Conservation (phyloP, 2,329 filamentous ascomycete genomes). For the Chaetomium sp. region DNA sequence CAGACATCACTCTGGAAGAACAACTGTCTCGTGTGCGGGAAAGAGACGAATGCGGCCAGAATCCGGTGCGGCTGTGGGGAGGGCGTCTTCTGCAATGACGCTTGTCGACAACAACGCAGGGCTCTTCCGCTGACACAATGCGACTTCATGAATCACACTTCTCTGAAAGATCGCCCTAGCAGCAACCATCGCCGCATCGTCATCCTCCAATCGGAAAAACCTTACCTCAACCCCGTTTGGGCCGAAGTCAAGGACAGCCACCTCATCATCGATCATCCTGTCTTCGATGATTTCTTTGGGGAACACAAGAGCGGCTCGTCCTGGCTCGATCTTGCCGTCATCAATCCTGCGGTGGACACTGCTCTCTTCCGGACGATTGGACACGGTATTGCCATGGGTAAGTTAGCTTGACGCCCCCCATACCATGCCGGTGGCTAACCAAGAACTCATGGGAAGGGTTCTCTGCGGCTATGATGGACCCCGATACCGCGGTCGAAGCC, state of each 20-base stretch:
- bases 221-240: constrained; percentile 2
- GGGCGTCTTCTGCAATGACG: neutral
- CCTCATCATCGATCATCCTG: constrained; percentile 14
- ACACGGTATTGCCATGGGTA: constrained; percentile 17
- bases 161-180: constrained; percentile 10
- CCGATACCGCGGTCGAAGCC: neutral
- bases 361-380: constrained; percentile 5
- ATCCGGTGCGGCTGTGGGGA: constrained; percentile 9
- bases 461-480: constrained; percentile 1
- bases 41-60: neutral
- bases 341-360: constrained; percentile 2
- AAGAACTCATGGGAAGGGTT: constrained; percentile 1
- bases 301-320: neutral
- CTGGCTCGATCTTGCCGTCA: constrained; percentile 15
- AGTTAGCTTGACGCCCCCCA: neutral
- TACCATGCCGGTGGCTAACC: neutral
- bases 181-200: constrained; percentile 17
- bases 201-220: neutral
- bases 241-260: constrained; percentile 12
- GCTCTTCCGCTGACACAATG: neutral
- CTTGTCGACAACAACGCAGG: neutral
- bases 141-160: neutral
- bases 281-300: constrained; percentile 1
- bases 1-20: neutral
- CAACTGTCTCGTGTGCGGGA: constrained; percentile 10